Conservation (phyloP, 2,329 filamentous ascomycete genomes). For the Incumbomyces lentus region DNA sequence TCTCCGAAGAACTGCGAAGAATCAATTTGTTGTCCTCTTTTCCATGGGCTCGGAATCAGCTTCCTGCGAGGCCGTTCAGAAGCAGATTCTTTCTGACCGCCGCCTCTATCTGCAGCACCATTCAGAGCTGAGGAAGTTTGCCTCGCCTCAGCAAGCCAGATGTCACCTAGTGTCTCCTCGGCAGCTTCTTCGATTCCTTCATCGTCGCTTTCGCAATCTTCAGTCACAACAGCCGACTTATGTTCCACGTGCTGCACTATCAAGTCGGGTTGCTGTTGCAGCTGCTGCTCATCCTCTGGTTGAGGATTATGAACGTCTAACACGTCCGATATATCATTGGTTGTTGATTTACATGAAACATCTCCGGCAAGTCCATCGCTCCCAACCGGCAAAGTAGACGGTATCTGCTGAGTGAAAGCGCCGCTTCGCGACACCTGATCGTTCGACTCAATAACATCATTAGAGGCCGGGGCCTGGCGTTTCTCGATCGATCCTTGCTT, state of each 20-base stretch:
- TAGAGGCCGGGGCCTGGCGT: no score
- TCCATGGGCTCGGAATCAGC: slow-evolving; percentile 26
- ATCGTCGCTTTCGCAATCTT: slow-evolving; percentile 23
- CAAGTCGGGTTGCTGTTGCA: slow-evolving; percentile 34
- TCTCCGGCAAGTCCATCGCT: not conserved
- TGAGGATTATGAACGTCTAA: not conserved
- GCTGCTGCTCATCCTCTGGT: slow-evolving; percentile 32
- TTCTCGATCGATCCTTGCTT: slow-evolving; percentile 16
- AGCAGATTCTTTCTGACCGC: slow-evolving; percentile 15
- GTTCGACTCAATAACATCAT: no score
- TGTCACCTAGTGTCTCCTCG: slow-evolving; percentile 32
- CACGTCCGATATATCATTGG: not conserved
- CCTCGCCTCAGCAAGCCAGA: slow-evolving; percentile 34
- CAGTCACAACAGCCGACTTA: slow-evolving; percentile 36
- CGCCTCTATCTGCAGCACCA: slow-evolving; percentile 4
- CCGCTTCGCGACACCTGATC: slow-evolving; percentile 9
- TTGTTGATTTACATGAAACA: not conserved
- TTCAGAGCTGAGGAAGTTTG: slow-evolving; percentile 30
- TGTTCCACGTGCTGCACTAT: slow-evolving; percentile 34
- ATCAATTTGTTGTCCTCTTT: slow-evolving; percentile 21
- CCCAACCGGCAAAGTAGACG: not conserved
- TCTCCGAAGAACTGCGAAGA: slow-evolving; percentile 7
- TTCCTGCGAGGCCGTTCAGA: slow-evolving; percentile 16
- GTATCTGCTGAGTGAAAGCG: slow-evolving; percentile 9
- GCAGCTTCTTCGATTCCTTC: slow-evolving; percentile 2